Percentiles rank a stretch among this genome's conserved stretches.
phyloP scores from a whole-genome alignment of 495 filamentous ascomycete species.

The Daldinia caldariorum region DNA sequence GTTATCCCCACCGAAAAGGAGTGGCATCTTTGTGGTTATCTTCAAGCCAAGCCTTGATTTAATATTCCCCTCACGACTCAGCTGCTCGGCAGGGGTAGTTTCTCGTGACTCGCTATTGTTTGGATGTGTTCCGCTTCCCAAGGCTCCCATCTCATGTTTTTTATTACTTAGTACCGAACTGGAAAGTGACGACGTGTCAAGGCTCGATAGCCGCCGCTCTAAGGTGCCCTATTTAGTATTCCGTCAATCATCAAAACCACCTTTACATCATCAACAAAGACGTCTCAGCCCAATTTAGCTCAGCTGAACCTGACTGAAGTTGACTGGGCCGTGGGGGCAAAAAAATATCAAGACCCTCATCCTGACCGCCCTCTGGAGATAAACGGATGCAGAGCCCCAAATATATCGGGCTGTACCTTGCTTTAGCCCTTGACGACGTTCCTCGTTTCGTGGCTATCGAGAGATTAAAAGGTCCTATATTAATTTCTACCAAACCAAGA shows the following conservation, averaged over 20 bases:
- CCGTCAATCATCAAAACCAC: not conserved
- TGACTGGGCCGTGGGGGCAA: constrained; percentile 24
- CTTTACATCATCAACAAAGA: constrained; percentile 11
- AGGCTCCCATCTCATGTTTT: constrained; percentile 17
- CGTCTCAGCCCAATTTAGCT: not conserved
- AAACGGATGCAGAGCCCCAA: constrained; percentile 33
- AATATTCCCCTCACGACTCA: constrained; percentile 11
- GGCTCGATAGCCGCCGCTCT: not conserved
- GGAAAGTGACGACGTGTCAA: not conserved
- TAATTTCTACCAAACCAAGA: constrained; percentile 2
- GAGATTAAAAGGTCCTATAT: constrained; percentile 17
- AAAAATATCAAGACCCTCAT: constrained; percentile 18
- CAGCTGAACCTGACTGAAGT: constrained; percentile 28
- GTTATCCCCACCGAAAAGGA: constrained; percentile 27
- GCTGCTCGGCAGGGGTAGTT: constrained; percentile 16
- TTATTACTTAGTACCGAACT: constrained; percentile 28
- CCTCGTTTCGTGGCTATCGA: constrained; percentile 33
- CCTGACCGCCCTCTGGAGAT: constrained; percentile 24
- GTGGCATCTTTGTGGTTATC: not conserved
- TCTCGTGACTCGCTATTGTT: not conserved
- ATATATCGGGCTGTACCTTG: constrained; percentile 32
- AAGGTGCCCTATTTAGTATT: constrained; percentile 3
- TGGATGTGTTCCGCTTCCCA: constrained; percentile 5
- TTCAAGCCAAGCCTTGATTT: constrained; percentile 12
- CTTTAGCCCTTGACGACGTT: constrained; percentile 16